Percentiles rank a stretch among this genome's conserved stretches.
phyloP scores from a whole-genome alignment of 1,284 basidiomycete species.

The Ceraceosorus guamensis region DNA sequence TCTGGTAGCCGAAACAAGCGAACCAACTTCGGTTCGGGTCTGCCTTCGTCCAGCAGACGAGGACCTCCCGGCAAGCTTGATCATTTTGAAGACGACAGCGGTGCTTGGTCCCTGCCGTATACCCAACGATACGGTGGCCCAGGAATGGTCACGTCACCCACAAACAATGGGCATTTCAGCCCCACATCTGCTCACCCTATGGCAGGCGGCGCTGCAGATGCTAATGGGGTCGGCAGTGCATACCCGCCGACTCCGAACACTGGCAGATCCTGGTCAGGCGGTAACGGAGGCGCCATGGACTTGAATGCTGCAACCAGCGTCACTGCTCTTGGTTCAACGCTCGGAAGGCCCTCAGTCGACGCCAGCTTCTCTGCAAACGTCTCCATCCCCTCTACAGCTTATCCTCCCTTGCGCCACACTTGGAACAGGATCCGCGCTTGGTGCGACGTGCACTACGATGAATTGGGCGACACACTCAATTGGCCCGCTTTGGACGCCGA shows the following conservation, averaged over 20 bases:
- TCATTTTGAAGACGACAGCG: constrained; percentile 7
- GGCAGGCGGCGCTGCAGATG: background rate
- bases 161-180: background rate
- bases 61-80: constrained; percentile 21
- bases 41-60: constrained; percentile 23
- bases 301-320: constrained; percentile 22
- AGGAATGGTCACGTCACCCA: constrained; percentile 1
- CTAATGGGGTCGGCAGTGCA: background rate
- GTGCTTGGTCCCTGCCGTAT: constrained; percentile 34
- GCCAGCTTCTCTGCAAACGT: constrained; percentile 18
- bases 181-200: background rate
- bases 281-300: constrained; percentile 16
- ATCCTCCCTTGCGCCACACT: constrained; percentile 41
- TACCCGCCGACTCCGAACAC: constrained; percentile 21
- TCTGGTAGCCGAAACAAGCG: constrained; percentile 10
- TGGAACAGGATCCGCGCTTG: constrained; percentile 41
- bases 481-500: constrained; percentile 37
- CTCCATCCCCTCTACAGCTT: constrained; percentile 31
- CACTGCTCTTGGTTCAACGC: background rate
- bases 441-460: constrained; percentile 36
- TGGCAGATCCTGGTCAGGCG: constrained; percentile 15
- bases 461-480: constrained; percentile 45
- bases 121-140: constrained; percentile 11
- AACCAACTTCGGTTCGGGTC: constrained; percentile 19
- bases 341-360: background rate